These are phyloP conservation scores for Rhinocladiella similis DNA, from an alignment of 2,329 filamentous ascomycete species.

Conservation along the genomic window DNA sequence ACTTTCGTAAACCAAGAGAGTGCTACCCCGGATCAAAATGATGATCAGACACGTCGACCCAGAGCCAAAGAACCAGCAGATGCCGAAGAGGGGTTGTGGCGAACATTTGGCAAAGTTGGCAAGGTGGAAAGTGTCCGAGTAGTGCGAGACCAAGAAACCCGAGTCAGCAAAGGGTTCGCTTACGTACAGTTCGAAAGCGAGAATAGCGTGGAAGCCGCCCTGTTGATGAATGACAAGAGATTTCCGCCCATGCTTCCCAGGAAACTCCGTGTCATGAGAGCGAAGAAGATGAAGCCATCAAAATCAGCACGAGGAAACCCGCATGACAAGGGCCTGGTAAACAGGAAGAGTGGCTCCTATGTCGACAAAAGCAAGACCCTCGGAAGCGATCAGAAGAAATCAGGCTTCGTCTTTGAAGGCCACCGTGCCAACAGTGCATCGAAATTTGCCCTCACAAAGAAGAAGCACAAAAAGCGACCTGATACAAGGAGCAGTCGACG, in stretches of 20 bases:
- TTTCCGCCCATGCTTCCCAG: conserved; percentile 94
- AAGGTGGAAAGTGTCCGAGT: conserved; percentile 92
- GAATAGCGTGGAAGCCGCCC: conserved; percentile 86
- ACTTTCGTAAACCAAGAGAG: conserved; percentile 94
- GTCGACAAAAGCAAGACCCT: not conserved
- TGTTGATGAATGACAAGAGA: conserved; percentile 85
- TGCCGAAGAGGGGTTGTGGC: conserved; percentile 90
- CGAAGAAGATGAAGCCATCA: conserved; percentile 57
- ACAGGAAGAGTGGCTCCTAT: not conserved
- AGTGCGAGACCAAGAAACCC: conserved; percentile 81
- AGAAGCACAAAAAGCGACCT: conserved; percentile 28
- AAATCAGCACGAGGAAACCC: conserved; percentile 31
- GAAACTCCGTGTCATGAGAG: conserved; percentile 79
- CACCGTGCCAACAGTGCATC: conserved; percentile 40
- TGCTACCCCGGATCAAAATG: conserved; percentile 60
- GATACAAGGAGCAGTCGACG: conserved; percentile 43
- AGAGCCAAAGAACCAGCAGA: conserved; percentile 73
- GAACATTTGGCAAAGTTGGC: conserved; percentile 73
- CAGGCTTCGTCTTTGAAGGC: conserved; percentile 44
- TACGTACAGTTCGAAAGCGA: conserved; percentile 95
- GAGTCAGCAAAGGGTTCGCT: conserved; percentile 94
- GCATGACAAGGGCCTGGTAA: conserved; percentile 5
- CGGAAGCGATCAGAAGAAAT: not conserved
- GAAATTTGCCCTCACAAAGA: conserved; percentile 39
- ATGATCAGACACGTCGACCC: conserved; percentile 70